phyloP scores from a whole-genome alignment of 306 rosid genomes.

The Glycine latifolia region DNA sequence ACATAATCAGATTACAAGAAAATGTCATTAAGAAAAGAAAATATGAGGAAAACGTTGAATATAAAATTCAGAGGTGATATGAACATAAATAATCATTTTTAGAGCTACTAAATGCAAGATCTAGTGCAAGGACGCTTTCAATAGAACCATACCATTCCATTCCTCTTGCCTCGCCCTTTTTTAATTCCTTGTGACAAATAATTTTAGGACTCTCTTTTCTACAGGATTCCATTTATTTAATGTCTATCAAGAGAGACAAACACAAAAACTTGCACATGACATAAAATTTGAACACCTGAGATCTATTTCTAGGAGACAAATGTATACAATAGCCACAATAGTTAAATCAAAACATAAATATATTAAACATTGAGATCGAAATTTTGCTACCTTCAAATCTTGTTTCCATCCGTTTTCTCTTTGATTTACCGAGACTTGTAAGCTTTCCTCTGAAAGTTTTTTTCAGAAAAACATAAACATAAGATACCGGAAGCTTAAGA shows the following conservation, averaged over 20 bases:
- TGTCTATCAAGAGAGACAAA: no score
- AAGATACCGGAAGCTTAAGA: constrained; percentile 39
- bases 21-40: constrained; percentile 9
- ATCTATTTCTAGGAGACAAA: constrained; percentile 2
- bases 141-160: neutral
- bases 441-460: constrained; percentile 74
- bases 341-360: constrained; percentile 23
- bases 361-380: constrained; percentile 35
- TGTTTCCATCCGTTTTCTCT: constrained; percentile 75
- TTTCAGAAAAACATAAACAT: constrained; percentile 39
- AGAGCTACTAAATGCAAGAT: constrained; percentile 19
- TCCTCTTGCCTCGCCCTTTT: neutral
- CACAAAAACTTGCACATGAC: no score
- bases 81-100: neutral
- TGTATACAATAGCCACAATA: constrained; percentile 8
- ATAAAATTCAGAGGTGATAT: constrained; percentile 19
- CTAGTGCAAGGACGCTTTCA: neutral
- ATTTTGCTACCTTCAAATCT: constrained; percentile 71
- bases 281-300: neutral
- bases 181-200: no score
- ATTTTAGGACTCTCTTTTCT: no score
- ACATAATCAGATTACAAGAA: constrained; percentile 26
- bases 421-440: constrained; percentile 65
- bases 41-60: constrained; percentile 31
- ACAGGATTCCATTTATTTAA: no score